Conservation (phyloP, 2,329 filamentous ascomycete genomes). For the Beauveria sp. region DNA sequence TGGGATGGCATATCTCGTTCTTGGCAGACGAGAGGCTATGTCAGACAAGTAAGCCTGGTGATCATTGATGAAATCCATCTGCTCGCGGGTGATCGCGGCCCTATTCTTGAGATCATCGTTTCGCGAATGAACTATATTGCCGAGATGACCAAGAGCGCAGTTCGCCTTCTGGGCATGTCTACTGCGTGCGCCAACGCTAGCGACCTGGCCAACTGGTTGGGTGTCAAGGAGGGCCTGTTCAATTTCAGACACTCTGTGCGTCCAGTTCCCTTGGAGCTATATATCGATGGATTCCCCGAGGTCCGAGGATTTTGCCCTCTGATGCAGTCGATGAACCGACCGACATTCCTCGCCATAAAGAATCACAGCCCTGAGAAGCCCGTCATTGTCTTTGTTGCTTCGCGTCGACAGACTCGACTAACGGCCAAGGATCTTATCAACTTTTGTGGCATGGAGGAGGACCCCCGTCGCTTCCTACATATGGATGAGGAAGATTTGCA, state of each 20-base stretch:
- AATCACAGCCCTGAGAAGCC: slow-evolving; percentile 93
- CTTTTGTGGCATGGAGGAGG: slow-evolving; percentile 96
- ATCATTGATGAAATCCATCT: slow-evolving; percentile 99
- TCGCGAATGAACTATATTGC: slow-evolving; percentile 97
- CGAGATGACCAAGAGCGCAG: slow-evolving; percentile 80
- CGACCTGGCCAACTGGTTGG: slow-evolving; percentile 92
- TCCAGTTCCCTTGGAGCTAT: slow-evolving; percentile 90
- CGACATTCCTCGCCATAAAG: slow-evolving; percentile 93
- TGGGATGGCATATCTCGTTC: slow-evolving; percentile 99
- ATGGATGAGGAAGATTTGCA: slow-evolving; percentile 95
- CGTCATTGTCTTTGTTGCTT: slow-evolving; percentile 97
- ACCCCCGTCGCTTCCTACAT: slow-evolving; percentile 82
- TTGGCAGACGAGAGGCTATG: slow-evolving; percentile 96
- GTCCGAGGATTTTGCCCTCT: slow-evolving; percentile 90
- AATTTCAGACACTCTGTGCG: slow-evolving; percentile 97
- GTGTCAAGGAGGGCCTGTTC: slow-evolving; percentile 90
- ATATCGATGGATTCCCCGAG: slow-evolving; percentile 95
- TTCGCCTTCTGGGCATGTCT: slow-evolving; percentile 95
- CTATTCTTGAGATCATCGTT: slow-evolving; percentile 96
- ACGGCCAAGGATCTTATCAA: slow-evolving; percentile 97
- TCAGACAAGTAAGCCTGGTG: slow-evolving; percentile 87
- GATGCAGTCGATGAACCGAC: slow-evolving; percentile 99
- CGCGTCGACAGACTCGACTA: slow-evolving; percentile 84
- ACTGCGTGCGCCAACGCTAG: slow-evolving; percentile 94
- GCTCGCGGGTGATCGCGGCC: slow-evolving; percentile 90